Conservation (phyloP, 805 yeast genomes). For the Nakazawaea pomicola region DNA sequence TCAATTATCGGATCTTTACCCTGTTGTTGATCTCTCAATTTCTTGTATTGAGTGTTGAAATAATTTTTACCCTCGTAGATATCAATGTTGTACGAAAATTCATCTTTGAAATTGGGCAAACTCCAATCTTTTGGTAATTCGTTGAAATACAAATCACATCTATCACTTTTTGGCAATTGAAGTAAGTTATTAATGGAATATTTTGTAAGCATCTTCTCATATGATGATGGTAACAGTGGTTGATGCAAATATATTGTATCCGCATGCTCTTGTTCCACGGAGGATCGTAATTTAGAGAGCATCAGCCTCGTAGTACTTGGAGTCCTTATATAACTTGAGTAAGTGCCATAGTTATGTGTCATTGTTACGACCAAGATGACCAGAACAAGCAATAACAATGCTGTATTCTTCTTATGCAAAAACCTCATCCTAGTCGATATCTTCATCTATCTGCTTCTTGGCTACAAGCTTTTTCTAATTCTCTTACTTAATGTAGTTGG, state of each 20-base stretch:
- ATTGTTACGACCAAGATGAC: conserved; percentile 2
- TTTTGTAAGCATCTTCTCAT: neutral
- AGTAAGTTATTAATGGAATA: conserved; percentile 4
- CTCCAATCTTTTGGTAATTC: conserved; percentile 5
- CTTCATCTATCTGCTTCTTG: too few relatives aligned
- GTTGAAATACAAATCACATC: conserved; percentile 11
- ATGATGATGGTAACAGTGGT: conserved; percentile 6
- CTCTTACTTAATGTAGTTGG: too few relatives aligned
- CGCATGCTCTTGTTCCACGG: neutral
- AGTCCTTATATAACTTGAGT: neutral
- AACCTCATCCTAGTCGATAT: neutral
- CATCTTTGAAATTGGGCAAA: conserved; percentile 9
- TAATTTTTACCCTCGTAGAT: conserved; percentile 6
- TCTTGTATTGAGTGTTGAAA: conserved; percentile 2
- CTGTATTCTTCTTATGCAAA: conserved; percentile 7
- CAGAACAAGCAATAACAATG: neutral
- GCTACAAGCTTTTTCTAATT: too few relatives aligned
- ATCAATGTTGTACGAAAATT: conserved; percentile 7
- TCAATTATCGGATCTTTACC: neutral
- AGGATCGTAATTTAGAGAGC: neutral
- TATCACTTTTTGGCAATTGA: conserved; percentile 1
- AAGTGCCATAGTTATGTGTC: conserved; percentile 2
- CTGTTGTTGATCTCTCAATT: neutral
- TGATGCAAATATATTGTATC: conserved; percentile 8
- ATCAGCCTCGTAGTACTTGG: conserved; percentile 3